Percentiles rank a stretch among this genome's conserved stretches.
phyloP scores from a whole-genome alignment of 805 yeast species.

The Schwanniomyces vanrijiae region DNA sequence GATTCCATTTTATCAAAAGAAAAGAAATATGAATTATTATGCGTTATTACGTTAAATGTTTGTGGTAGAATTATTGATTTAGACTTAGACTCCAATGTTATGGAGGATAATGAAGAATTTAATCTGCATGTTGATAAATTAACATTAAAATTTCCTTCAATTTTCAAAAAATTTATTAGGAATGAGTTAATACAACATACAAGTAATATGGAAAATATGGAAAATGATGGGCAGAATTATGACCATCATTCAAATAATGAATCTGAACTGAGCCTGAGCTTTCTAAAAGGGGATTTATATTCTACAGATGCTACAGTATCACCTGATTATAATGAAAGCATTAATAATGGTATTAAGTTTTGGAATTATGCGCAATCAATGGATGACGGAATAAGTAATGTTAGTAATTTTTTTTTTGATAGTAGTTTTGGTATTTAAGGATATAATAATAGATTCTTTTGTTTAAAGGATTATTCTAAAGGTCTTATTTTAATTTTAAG shows the following conservation, averaged over 20 bases:
- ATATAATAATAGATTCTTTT: no score
- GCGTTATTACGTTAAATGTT: conserved; percentile 20
- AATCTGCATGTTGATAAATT: conserved; percentile 13
- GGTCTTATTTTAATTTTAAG: no score
- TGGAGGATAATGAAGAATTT: conserved; percentile 15
- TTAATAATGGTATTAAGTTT: not conserved
- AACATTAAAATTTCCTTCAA: conserved; percentile 17
- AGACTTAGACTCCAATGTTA: conserved; percentile 12
- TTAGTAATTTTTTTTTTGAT: conserved; percentile 40
- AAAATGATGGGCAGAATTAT: not conserved
- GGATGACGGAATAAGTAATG: not conserved
- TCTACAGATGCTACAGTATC: no score
- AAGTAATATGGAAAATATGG: no score
- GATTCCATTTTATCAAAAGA: not conserved
- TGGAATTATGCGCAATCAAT: not conserved
- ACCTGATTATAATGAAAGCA: not conserved
- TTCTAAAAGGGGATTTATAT: no score
- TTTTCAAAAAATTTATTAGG: conserved; percentile 7
- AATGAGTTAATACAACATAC: not conserved
- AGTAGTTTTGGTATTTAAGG: conserved; percentile 26
- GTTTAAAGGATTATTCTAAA: no score
- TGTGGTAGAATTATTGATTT: conserved; percentile 21
- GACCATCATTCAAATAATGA: not conserved
- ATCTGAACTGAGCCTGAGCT: no score
- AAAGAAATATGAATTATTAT: conserved; percentile 16